Evolutionary conservation across 2,329 filamentous ascomycete species (phyloP).

Genomic region (Thermothelomyces thermophilus): DNA sequence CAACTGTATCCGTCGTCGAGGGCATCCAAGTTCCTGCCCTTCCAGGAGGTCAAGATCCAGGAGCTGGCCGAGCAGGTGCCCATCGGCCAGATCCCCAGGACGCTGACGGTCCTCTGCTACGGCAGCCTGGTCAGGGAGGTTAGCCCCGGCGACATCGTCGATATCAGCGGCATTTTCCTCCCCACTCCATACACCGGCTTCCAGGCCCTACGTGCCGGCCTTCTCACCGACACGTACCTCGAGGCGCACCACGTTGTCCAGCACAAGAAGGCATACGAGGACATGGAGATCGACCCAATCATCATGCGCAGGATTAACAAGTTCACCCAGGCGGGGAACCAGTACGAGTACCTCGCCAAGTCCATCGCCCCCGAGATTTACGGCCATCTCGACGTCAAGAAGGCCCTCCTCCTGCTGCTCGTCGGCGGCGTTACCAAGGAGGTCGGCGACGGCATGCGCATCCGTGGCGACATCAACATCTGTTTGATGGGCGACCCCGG

Average conservation of each 20-base stretch:
- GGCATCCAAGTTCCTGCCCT: slow-evolving; percentile 92
- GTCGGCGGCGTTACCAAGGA: slow-evolving; percentile 95
- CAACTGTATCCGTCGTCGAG: slow-evolving; percentile 92
- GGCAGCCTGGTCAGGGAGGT: slow-evolving; percentile 79
- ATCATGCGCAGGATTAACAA: slow-evolving; percentile 80
- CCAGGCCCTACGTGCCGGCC: slow-evolving; percentile 88
- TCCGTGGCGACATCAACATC: slow-evolving; percentile 97
- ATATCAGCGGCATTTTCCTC: slow-evolving; percentile 90
- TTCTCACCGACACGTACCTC: slow-evolving; percentile 95
- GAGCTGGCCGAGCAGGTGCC: slow-evolving; percentile 99
- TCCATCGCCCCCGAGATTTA: slow-evolving; percentile 98
- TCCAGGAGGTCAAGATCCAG: slow-evolving; percentile 98
- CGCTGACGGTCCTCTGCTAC: slow-evolving; percentile 82
- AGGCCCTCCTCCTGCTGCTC: slow-evolving; percentile 87
- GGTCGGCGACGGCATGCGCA: slow-evolving; percentile 97
- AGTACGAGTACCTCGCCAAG: slow-evolving; percentile 91
- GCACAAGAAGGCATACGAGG: slow-evolving; percentile 97
- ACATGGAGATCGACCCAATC: slow-evolving; percentile 75
- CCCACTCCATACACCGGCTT: slow-evolving; percentile 99
- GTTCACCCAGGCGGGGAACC: slow-evolving; percentile 76
- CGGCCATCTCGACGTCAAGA: slow-evolving; percentile 95
- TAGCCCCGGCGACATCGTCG: slow-evolving; percentile 89
- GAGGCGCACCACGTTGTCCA: slow-evolving; percentile 91
- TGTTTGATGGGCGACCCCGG: slow-evolving; percentile 99
- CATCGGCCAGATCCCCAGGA: slow-evolving; percentile 92